A percentile compares a stretch with the other conserved stretches of the same genome.
Conservation (phyloP, 2,329 filamentous ascomycete species). For the Ascochyta fabae region DNA sequence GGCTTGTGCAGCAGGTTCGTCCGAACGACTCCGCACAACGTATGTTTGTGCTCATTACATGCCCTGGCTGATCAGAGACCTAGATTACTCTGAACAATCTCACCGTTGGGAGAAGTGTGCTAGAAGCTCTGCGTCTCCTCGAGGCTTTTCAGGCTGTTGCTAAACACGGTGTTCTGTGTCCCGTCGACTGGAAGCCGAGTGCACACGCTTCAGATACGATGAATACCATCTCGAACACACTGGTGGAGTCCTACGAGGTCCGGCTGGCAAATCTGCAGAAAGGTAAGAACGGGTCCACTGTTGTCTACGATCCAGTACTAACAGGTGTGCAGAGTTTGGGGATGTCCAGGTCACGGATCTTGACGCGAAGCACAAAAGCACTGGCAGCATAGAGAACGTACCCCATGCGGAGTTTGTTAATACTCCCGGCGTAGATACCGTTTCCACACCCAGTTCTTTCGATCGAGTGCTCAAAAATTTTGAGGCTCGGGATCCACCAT, state of each 20-base stretch:
- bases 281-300: background rate
- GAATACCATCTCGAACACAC: constrained; percentile 34
- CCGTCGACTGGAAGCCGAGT: constrained; percentile 40
- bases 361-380: constrained; percentile 16
- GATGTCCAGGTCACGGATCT: constrained; percentile 27
- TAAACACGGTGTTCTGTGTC: constrained; percentile 40
- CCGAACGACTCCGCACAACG: too few relatives aligned
- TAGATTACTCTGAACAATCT: constrained; percentile 40
- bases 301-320: background rate
- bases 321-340: constrained; percentile 24
- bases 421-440: background rate
- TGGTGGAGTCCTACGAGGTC: constrained; percentile 37
- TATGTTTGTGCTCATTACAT: too few relatives aligned
- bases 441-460: background rate
- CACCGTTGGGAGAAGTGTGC: constrained; percentile 39
- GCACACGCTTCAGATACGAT: constrained; percentile 24
- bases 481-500: constrained; percentile 5
- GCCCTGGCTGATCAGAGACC: background rate
- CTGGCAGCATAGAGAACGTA: background rate
- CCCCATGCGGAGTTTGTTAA: constrained; percentile 10
- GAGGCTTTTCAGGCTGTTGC: constrained; percentile 42
- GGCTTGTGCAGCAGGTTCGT: constrained; percentile 38
- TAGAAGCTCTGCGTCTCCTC: constrained; percentile 39
- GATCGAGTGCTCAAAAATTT: background rate
- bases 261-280: constrained; percentile 34